These are phyloP conservation scores for Arthrobotrys sinensis DNA, from an alignment of 2,329 filamentous ascomycete genomes.

Conservation along the genomic window DNA sequence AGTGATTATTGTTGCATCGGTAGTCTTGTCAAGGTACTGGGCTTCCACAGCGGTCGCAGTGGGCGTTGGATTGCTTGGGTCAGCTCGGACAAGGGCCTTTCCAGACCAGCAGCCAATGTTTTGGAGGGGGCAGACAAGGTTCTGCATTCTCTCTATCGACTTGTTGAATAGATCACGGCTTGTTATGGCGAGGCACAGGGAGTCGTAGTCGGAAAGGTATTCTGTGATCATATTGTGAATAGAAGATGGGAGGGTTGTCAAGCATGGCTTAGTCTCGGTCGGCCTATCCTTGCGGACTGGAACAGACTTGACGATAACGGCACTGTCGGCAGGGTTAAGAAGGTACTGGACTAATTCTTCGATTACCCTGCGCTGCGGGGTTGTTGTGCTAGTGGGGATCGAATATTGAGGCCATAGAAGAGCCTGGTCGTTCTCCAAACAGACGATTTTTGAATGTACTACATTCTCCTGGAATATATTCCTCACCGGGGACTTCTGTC, in stretches of 20 bases:
- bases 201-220: conserved; percentile 46
- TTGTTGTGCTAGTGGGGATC: conserved; percentile 37
- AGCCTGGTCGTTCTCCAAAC: conserved; percentile 55
- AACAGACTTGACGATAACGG: conserved; percentile 42
- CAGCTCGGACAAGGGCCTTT: conserved; percentile 42
- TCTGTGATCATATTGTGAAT: conserved; percentile 46
- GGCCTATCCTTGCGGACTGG: conserved; percentile 27
- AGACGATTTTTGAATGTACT: conserved; percentile 53
- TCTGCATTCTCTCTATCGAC: conserved; percentile 45
- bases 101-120: conserved; percentile 53
- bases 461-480: conserved; percentile 38
- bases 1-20: conserved; percentile 34
- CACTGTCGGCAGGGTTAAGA: conserved; percentile 43
- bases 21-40: conserved; percentile 49
- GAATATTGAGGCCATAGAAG: conserved; percentile 56
- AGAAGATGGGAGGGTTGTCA: conserved; percentile 44
- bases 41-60: conserved; percentile 48
- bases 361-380: conserved; percentile 46
- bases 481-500: conserved; percentile 40
- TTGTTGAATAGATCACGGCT: conserved; percentile 52
- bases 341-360: conserved; percentile 58
- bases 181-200: conserved; percentile 41
- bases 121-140: conserved; percentile 38
- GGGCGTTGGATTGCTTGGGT: conserved; percentile 47
- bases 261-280: conserved; percentile 13